phyloP scores from a whole-genome alignment of 2,329 filamentous ascomycete species.

The Fusarium subtropicale region DNA sequence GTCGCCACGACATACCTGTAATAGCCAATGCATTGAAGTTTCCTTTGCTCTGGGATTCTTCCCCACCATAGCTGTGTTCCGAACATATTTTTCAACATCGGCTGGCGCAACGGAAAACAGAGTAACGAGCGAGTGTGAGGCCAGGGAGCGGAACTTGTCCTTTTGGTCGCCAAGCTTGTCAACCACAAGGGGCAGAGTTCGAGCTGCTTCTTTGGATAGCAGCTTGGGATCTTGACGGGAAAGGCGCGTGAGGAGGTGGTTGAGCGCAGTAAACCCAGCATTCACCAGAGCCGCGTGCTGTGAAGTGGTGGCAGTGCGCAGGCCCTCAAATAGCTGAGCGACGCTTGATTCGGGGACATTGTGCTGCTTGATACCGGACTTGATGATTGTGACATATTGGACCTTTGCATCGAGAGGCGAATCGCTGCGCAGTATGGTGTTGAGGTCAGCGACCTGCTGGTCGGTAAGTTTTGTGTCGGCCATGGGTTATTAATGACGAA shows the following conservation, averaged over 20 bases:
- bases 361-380: slow-evolving; percentile 91
- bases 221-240: slow-evolving; percentile 85
- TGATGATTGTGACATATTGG: slow-evolving; percentile 77
- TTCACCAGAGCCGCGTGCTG: slow-evolving; percentile 82
- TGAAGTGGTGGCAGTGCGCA: slow-evolving; percentile 79
- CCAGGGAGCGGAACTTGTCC: slow-evolving; percentile 82
- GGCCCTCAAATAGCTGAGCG: slow-evolving; percentile 81
- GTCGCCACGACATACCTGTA: slow-evolving; percentile 66
- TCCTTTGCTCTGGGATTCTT: slow-evolving; percentile 89
- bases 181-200: slow-evolving; percentile 78
- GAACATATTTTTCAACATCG: slow-evolving; percentile 84
- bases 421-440: slow-evolving; percentile 68
- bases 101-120: slow-evolving; percentile 75
- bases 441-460: slow-evolving; percentile 67
- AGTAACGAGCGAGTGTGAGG: slow-evolving; percentile 80
- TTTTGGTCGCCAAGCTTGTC: slow-evolving; percentile 90
- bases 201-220: slow-evolving; percentile 75
- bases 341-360: slow-evolving; percentile 83
- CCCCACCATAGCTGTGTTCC: slow-evolving; percentile 80
- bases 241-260: slow-evolving; percentile 87
- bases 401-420: slow-evolving; percentile 77
- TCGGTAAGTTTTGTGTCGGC: slow-evolving; percentile 68
- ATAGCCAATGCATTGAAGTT: slow-evolving; percentile 84
- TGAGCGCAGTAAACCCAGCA: slow-evolving; percentile 87
- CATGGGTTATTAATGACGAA: slow-evolving; percentile 53